Percentiles rank a stretch among this genome's conserved stretches.
These are phyloP conservation scores for Lophium mytilinum DNA, from an alignment of 495 filamentous ascomycete species.

Conservation along the genomic window DNA sequence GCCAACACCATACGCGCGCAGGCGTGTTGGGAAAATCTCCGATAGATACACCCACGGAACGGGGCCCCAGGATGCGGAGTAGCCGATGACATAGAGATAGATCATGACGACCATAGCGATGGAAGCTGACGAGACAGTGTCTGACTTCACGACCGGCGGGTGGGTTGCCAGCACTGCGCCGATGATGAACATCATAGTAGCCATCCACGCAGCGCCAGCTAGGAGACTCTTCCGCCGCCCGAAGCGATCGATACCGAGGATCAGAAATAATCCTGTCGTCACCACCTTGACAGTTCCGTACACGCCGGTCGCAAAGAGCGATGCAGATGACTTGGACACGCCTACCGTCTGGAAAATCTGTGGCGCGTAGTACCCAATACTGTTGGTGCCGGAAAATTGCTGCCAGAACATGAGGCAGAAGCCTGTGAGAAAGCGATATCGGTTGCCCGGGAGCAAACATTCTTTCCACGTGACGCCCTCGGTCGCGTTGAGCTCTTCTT, in stretches of 20 bases:
- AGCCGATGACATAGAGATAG: constrained; percentile 19
- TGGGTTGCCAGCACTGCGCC: constrained; percentile 8
- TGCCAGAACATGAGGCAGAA: constrained; percentile 29
- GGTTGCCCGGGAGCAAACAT: constrained; percentile 15
- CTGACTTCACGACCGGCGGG: neutral
- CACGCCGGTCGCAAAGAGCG: constrained; percentile 20
- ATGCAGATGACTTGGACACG: constrained; percentile 1
- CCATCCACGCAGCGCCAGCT: constrained; percentile 7
- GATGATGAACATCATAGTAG: constrained; percentile 16
- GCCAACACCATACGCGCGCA: constrained; percentile 9
- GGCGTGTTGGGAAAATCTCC: constrained; percentile 16
- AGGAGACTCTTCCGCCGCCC: constrained; percentile 1
- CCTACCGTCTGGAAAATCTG: constrained; percentile 24
- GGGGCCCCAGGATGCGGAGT: constrained; percentile 20
- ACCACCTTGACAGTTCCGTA: constrained; percentile 19
- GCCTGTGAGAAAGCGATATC: constrained; percentile 10
- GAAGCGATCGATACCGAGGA: constrained; percentile 7
- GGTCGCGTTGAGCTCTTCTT: constrained; percentile 14
- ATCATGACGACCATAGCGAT: constrained; percentile 18
- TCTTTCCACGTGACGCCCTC: constrained; percentile 13
- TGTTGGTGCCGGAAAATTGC: constrained; percentile 27
- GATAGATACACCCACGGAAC: constrained; percentile 19
- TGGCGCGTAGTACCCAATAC: constrained; percentile 13
- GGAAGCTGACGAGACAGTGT: constrained; percentile 5
- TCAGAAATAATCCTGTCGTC: constrained; percentile 1